Evolutionary conservation across 164 flowering plant genomes (phyloP), one percentile per base, ranked within the genome.

Genomic region (Liquidambar formosana): DNA sequence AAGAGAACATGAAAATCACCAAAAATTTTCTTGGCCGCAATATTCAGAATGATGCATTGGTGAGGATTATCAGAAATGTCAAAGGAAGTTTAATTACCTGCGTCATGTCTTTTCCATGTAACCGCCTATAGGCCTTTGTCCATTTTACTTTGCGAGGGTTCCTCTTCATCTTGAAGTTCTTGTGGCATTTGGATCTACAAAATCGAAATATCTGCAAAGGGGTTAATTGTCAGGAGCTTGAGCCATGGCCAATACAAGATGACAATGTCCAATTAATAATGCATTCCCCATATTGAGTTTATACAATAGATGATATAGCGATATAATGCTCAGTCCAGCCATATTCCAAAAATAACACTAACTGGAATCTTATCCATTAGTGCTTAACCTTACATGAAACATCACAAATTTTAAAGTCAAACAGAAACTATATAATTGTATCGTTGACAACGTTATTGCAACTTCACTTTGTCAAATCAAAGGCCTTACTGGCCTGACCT

Each of bases 141-240:
- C 98, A 93, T 73, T 89, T 89, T 5, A 93, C 95, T 52, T 93
- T 93, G 18, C 98, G 88, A 54, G 97, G 98, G 71, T 93, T 93
- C 57, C 98, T 85, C 87, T 93, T 93, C 98, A 91, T 91, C 72
- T 93, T 93, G 73, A 91, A 93, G 75, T 93, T 93, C 75, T 93
- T 93, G 79, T 93, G 97, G 81, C 97, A 93, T 76, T 93, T 93
- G 16, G 97, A 89, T 79, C 95, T 74, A 72, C 98, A 93, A 68
- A 93, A 93, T 21, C 93, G 71, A 60, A 93, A 91, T 64, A 93
- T 81, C 95, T 91, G 80, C 82, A 80, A 10, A 51, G 57, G 25
- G 61, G 38, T 12, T 10, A 8, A 16, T 23, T 8, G 18, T 71
- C 45, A 66, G 33, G 27, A 60, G 4, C 19, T 56, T 14, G 63